A percentile compares a stretch with the other conserved stretches of the same genome.
phyloP scores from a whole-genome alignment of 1,284 basidiomycete genomes.

The Clitocybe nebularis region DNA sequence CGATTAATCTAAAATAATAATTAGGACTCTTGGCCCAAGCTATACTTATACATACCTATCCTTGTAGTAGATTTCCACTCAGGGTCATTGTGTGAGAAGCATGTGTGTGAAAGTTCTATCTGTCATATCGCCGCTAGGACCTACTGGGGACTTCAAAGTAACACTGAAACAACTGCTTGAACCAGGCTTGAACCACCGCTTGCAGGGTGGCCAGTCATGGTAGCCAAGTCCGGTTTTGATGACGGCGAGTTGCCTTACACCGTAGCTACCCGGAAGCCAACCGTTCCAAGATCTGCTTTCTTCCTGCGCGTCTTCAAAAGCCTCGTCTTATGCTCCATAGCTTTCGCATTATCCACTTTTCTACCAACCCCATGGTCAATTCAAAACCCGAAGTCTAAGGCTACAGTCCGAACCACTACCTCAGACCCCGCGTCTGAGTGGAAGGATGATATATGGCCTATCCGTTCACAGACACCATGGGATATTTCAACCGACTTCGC shows the following conservation, averaged over 20 bases:
- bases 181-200: too few relatives aligned
- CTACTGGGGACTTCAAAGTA: too few relatives aligned
- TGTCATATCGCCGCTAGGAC: too few relatives aligned
- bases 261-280: constrained; percentile 7
- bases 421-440: constrained; percentile 32
- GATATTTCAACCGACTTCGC: constrained; percentile 75
- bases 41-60: too few relatives aligned
- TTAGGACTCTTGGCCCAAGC: too few relatives aligned
- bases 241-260: constrained; percentile 10
- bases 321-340: constrained; percentile 17
- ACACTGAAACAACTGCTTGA: too few relatives aligned
- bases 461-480: constrained; percentile 62
- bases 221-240: constrained; percentile 11
- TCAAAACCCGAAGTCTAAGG: constrained; percentile 11
- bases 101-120: too few relatives aligned
- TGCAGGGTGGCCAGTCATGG: constrained; percentile 13
- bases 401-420: constrained; percentile 11
- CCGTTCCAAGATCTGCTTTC: constrained; percentile 7
- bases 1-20: neutral
- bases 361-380: constrained; percentile 23
- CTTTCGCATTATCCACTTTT: constrained; percentile 19
- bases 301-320: constrained; percentile 16
- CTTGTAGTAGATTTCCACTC: too few relatives aligned
- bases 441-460: constrained; percentile 59
- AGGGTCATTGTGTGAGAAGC: too few relatives aligned